These are phyloP conservation scores for Nakazawaea sp. DNA, from an alignment of 805 yeast genomes.

Conservation along the genomic window DNA sequence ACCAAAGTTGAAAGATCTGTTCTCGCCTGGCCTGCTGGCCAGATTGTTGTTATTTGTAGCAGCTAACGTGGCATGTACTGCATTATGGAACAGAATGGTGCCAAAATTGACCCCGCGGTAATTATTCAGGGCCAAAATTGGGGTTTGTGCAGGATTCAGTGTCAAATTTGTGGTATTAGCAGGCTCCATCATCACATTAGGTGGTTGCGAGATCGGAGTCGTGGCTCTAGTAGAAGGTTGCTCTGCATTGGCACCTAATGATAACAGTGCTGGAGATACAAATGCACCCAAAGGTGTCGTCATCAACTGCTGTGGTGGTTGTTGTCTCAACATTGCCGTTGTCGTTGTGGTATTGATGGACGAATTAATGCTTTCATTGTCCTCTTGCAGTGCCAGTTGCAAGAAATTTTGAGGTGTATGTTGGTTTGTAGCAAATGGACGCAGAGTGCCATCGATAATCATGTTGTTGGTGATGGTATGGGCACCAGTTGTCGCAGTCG, in stretches of 20 bases:
- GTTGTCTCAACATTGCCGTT: slow-evolving; percentile 6
- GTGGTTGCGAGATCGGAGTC: slow-evolving; percentile 1
- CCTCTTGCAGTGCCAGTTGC: slow-evolving; percentile 6
- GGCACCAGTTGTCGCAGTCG: slow-evolving; percentile 2
- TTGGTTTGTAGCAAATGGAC: neutral
- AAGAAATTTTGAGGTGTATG: slow-evolving; percentile 1
- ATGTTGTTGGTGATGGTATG: neutral
- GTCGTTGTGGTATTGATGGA: slow-evolving; percentile 9
- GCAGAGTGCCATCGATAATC: neutral
- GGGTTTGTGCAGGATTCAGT: slow-evolving; percentile 1
- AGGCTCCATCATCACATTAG: neutral
- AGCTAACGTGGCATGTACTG: slow-evolving; percentile 10
- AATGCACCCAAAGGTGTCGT: slow-evolving; percentile 5
- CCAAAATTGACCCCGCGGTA: slow-evolving; percentile 7
- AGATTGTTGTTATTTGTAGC: slow-evolving; percentile 9
- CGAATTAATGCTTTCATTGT: slow-evolving; percentile 5
- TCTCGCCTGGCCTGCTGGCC: too few relatives aligned
- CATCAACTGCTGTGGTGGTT: slow-evolving; percentile 1
- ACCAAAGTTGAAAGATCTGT: too few relatives aligned
- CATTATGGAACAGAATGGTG: slow-evolving; percentile 11
- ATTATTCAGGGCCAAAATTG: slow-evolving; percentile 10
- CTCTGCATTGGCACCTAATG: slow-evolving; percentile 1
- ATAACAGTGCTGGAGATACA: slow-evolving; percentile 4
- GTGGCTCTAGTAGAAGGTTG: slow-evolving; percentile 4
- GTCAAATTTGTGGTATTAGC: neutral